Base-by-base conservation (phyloP, 2,329 filamentous ascomycete genomes). In the Colletotrichum tanaceti region DNA sequence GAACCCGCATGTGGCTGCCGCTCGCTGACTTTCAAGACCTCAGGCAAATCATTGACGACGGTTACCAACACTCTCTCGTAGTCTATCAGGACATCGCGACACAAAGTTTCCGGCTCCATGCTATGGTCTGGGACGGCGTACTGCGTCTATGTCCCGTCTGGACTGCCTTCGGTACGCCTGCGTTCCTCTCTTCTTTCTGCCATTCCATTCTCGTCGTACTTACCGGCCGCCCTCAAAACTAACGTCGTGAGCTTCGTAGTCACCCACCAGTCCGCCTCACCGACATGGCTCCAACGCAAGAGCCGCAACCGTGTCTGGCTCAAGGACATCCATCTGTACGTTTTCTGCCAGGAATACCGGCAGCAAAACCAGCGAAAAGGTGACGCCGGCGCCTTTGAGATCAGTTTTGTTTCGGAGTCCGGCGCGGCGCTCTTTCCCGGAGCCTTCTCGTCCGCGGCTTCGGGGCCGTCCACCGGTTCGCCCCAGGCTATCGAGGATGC, bases 131-230 rank as follows among this genome's bases (percentile, higher is more conserved):
- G 80, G 83, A 85, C n/a, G 87, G 86, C 2, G 82, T 85, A 59
- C 74, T 89, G 58, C 80, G 79, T 38, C 79, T 80, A 58, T 88
- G 86, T 72, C 88, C 88, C 1, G 82, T 90, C 10, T 90, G 88
- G 88, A 90, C 88, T 2, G 87, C 88, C 2, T 90, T 90, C 72
- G 78, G 87, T 89, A 78, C 32, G 83, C 39, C 58, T 28, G 9
- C 22, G 18, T 6, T 13, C 16, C 11, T 46, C 41, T 61, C 2
- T 38, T 28, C 13, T 13, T 22, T 4, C 11, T 5, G 35, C 46
- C 18, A 4, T 18, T 20, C 24, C 13, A 11, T 11, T 24, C 39
- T n/a, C 3, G 18, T 46, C 9, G 18, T 60, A 61, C 49, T 66
- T 61, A 46, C 38, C 16, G 52, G 28, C 52, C 14, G 41, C 59